Evolutionary conservation across 441 rosid genomes (phyloP).

Genomic region (Eutrema salsugineum): DNA sequence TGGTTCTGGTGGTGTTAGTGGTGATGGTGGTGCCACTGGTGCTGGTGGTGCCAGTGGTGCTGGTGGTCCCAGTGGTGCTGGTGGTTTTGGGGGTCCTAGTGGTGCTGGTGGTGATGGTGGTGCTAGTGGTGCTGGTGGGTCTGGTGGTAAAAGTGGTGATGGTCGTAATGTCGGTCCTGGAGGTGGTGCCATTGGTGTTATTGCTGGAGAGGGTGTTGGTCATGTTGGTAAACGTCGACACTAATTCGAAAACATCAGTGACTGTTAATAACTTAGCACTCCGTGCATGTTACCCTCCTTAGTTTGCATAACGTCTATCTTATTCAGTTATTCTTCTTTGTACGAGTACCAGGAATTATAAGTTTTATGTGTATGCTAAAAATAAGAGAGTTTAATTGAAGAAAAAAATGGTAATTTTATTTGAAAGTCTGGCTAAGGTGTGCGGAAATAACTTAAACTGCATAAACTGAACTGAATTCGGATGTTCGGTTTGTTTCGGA

Average conservation of each 20-base stretch:
- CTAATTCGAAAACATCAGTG: not conserved
- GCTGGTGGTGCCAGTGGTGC: not conserved
- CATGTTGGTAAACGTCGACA: slow-evolving; percentile 3
- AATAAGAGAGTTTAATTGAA: too few relatives aligned
- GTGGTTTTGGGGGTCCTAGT: not conserved
- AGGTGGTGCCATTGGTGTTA: not conserved
- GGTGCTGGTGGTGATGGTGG: not conserved
- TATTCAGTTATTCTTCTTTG: too few relatives aligned
- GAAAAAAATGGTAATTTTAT: too few relatives aligned
- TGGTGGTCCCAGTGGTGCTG: slow-evolving; percentile 9
- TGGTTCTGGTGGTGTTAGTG: not conserved
- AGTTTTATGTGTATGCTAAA: too few relatives aligned
- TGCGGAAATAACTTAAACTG: too few relatives aligned
- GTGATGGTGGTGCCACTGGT: not conserved
- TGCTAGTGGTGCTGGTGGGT: not conserved
- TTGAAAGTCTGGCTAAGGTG: too few relatives aligned
- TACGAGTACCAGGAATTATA: too few relatives aligned
- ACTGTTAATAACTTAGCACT: not conserved
- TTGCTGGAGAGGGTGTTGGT: not conserved
- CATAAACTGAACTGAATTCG: too few relatives aligned
- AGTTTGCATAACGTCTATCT: too few relatives aligned
- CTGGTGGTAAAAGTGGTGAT: slow-evolving; percentile 4
- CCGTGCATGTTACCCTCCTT: not conserved
- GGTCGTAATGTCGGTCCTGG: not conserved
- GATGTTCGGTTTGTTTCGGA: too few relatives aligned